phyloP scores from a whole-genome alignment of 768 basidiomycete genomes.

The Hericium erinaceus region DNA sequence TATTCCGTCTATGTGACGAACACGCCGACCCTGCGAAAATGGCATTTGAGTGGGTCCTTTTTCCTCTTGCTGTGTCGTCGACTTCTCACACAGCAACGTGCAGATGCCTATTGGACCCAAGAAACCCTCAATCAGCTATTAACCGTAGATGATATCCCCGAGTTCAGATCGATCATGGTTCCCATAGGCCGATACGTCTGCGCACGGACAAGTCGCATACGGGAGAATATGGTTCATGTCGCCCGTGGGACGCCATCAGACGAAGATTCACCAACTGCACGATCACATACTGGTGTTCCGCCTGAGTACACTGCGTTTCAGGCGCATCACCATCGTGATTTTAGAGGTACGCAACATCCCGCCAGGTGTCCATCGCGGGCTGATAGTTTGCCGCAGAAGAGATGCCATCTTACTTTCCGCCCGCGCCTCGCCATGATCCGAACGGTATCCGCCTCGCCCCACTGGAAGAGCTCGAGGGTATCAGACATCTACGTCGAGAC shows the following conservation, averaged over 20 bases:
- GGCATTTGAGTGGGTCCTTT: slow-evolving; percentile 28
- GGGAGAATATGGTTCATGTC: slow-evolving; percentile 13
- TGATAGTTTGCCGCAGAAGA: not conserved
- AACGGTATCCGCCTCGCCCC: not conserved
- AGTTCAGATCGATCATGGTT: slow-evolving; percentile 42
- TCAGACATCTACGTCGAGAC: not conserved
- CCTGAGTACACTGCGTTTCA: not conserved
- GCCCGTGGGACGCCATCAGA: slow-evolving; percentile 4
- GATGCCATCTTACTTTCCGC: slow-evolving; percentile 1
- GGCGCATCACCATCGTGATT: not conserved
- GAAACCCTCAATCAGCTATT: slow-evolving; percentile 46
- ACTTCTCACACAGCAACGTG: not conserved
- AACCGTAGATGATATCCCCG: slow-evolving; percentile 51
- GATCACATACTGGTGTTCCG: not conserved
- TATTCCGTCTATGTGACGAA: slow-evolving; percentile 28
- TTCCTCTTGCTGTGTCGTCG: not conserved
- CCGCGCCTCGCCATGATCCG: not conserved
- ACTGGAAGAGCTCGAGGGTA: not conserved
- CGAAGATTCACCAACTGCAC: not conserved
- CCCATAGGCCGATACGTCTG: slow-evolving; percentile 57
- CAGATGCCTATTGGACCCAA: slow-evolving; percentile 73
- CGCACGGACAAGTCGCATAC: slow-evolving; percentile 35
- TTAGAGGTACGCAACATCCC: not conserved
- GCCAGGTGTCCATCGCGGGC: not conserved
- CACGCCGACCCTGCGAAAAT: slow-evolving; percentile 22